Conservation (phyloP, 2,329 filamentous ascomycete genomes). For the Onygenales sp. region DNA sequence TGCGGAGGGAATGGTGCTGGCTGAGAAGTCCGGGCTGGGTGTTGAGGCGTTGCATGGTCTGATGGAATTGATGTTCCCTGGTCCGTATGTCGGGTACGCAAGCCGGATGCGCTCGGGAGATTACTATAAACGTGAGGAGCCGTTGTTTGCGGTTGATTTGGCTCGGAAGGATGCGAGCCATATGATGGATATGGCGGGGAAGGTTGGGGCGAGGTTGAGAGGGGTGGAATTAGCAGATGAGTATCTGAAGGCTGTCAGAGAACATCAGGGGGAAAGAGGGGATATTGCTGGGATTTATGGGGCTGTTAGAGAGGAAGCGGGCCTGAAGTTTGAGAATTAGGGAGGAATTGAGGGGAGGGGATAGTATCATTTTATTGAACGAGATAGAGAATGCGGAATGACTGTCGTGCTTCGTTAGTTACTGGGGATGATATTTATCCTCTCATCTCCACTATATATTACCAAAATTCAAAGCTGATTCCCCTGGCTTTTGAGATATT, state of each 20-base stretch:
- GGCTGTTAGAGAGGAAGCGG: slow-evolving; percentile 62
- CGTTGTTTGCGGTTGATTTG: slow-evolving; percentile 74
- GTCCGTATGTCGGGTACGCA: slow-evolving; percentile 65
- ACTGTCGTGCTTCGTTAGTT: too few relatives aligned
- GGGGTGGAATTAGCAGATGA: slow-evolving; percentile 58
- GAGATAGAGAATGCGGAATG: too few relatives aligned
- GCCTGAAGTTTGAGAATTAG: slow-evolving; percentile 63
- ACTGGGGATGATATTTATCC: too few relatives aligned
- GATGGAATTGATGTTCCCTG: slow-evolving; percentile 64
- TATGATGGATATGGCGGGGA: slow-evolving; percentile 57
- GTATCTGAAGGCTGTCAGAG: slow-evolving; percentile 61
- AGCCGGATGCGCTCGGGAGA: slow-evolving; percentile 65
- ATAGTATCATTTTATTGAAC: too few relatives aligned
- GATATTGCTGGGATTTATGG: slow-evolving; percentile 82
- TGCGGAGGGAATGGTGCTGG: slow-evolving; percentile 66
- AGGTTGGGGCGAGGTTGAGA: slow-evolving; percentile 52
- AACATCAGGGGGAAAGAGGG: slow-evolving; percentile 58
- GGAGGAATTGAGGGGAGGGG: background rate
- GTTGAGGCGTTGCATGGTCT: slow-evolving; percentile 60
- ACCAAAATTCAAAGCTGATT: too few relatives aligned
- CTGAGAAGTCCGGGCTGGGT: slow-evolving; percentile 72
- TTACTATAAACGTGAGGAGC: slow-evolving; percentile 65
- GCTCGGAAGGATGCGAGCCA: slow-evolving; percentile 76
- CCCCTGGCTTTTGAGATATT: too few relatives aligned
- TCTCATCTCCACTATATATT: too few relatives aligned